Evolutionary conservation across 2,329 filamentous ascomycete species (phyloP), one percentile per base, ranked within the genome.

Genomic region (Zymoseptoria crescenta): DNA sequence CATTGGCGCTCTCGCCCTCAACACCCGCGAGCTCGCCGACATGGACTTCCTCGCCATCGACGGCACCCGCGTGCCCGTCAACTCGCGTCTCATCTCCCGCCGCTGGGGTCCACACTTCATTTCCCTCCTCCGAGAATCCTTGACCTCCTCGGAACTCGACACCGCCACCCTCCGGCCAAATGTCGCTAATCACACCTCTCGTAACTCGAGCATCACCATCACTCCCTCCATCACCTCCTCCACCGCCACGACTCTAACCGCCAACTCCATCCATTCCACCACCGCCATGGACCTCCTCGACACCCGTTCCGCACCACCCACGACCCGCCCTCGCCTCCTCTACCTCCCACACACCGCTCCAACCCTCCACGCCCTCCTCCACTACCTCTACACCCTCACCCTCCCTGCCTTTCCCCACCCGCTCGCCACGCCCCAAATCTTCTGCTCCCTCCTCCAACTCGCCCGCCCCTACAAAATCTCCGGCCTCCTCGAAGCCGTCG

Each of bases 51-150:
- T 97, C 28, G 94, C 93, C 56, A 87, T 96, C 49, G 88, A 89
- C 20, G 93, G 93, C 21, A 93, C 96, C 72, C 85, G 92, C 19
- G 91, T 97, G 65, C 91, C 94, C 0, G 89, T 96, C 65, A 99
- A 96, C 74, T 97, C 94, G 6, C 85, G 91, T 59, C 83, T 99
- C 16, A 81, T 97, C 16, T 87, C 89, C 8, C 84, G 91, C 28
- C 82, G 94, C 70, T 99, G 94, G 94, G 94, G 94, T 0, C 91
- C 91, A 0, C 96, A 96, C 72, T 97, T 99, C 75, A 91, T 96
- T 58, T 90, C 96, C 71, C 81, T 99, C 1, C 80, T 97, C 8
- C 85, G 89, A 28, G 92, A 96, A 73, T 90, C 89, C 50, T 80
- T 81, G 4, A 81, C 85, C 1, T 85, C 84, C 10, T 82, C 87